Evolutionary conservation across 2,329 filamentous ascomycete species (phyloP).

Genomic region (Mariannaea sp.): DNA sequence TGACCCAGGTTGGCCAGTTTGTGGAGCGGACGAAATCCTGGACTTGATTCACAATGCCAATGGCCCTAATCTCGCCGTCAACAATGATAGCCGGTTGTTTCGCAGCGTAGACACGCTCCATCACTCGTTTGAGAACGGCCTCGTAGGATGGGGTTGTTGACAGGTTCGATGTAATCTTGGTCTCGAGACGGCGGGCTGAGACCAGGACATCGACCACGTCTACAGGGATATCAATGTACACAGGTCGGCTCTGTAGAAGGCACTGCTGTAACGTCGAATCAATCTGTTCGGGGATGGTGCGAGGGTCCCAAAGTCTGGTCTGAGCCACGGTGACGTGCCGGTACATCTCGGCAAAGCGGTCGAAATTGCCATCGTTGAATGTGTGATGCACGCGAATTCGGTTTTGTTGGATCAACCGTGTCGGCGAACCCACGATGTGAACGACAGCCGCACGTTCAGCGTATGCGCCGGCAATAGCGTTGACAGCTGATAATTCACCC

Average conservation of each 20-base stretch:
- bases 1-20: constrained; percentile 53
- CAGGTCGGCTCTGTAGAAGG: constrained; percentile 57
- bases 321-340: constrained; percentile 55
- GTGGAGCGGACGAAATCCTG: constrained; percentile 50
- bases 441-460: constrained; percentile 60
- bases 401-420: constrained; percentile 48
- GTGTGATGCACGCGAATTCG: constrained; percentile 57
- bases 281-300: constrained; percentile 53
- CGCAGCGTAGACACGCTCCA: constrained; percentile 50
- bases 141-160: neutral
- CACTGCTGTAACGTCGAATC: constrained; percentile 56
- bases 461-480: constrained; percentile 63
- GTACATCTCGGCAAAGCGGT: constrained; percentile 55
- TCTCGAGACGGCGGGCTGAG: constrained; percentile 30
- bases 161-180: neutral
- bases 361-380: constrained; percentile 59
- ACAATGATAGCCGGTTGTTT: constrained; percentile 57
- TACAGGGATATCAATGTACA: constrained; percentile 60
- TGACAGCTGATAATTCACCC: constrained; percentile 61
- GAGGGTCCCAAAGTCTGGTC: constrained; percentile 48
- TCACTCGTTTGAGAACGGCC: constrained; percentile 40
- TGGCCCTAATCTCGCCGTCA: constrained; percentile 54
- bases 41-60: constrained; percentile 48
- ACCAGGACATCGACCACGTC: constrained; percentile 53
- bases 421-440: constrained; percentile 61